A percentile compares a stretch with the other conserved stretches of the same genome.
phyloP scores from a whole-genome alignment of 2,329 filamentous ascomycete species.

The Coniochaeta sp. region DNA sequence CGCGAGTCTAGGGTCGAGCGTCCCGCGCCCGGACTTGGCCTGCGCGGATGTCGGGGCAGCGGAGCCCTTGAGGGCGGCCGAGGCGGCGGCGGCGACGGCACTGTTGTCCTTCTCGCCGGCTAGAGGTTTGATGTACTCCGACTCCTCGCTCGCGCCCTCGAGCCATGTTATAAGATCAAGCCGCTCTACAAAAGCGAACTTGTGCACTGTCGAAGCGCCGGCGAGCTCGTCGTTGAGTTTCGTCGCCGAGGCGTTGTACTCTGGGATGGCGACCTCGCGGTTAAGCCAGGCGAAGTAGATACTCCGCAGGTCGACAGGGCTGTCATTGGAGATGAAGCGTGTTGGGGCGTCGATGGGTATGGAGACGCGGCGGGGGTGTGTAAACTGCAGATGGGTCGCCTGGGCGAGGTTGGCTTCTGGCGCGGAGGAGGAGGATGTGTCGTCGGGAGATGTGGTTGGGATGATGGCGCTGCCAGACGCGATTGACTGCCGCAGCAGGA shows the following conservation, averaged over 20 bases:
- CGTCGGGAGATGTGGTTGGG: conserved; percentile 63
- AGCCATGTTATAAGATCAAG: conserved; percentile 91
- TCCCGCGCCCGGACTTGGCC: conserved; percentile 53
- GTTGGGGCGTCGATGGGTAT: conserved; percentile 68
- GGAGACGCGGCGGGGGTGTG: conserved; percentile 48
- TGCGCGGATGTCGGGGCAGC: conserved; percentile 31
- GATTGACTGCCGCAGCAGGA: conserved; percentile 79
- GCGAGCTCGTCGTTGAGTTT: conserved; percentile 72
- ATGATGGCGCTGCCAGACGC: conserved; percentile 60
- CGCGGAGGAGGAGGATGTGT: conserved; percentile 32
- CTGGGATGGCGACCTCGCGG: conserved; percentile 79
- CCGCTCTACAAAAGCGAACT: conserved; percentile 84
- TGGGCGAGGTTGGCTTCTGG: conserved; percentile 59
- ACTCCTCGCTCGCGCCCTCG: conserved; percentile 81
- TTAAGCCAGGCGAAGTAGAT: conserved; percentile 97
- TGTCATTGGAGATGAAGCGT: conserved; percentile 74
- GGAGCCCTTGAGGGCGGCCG: conserved; percentile 24
- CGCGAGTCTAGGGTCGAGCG: conserved; percentile 70
- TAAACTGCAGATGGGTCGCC: conserved; percentile 75
- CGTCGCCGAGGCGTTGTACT: conserved; percentile 81
- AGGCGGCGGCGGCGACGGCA: conserved; percentile 26
- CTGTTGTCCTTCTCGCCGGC: conserved; percentile 51
- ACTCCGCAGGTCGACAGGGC: conserved; percentile 77
- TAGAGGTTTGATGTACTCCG: conserved; percentile 84
- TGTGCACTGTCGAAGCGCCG: conserved; percentile 66